Evolutionary conservation across 495 filamentous ascomycete genomes (phyloP).

Genomic region (Talaromyces liani): DNA sequence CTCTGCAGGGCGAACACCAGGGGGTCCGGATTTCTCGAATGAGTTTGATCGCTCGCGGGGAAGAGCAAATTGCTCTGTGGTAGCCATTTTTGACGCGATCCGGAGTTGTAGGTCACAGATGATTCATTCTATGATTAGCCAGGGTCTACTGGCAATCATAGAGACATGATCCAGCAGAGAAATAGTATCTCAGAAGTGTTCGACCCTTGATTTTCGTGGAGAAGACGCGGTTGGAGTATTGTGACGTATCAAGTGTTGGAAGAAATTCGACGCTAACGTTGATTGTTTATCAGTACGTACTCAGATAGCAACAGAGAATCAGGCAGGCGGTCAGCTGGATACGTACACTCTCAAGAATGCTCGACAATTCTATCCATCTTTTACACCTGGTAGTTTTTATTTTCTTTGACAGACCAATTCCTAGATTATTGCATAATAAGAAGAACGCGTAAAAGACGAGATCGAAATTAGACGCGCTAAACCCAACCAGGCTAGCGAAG

Average conservation of each 20-base stretch:
- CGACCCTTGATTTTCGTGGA: neutral
- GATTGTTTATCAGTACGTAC: neutral
- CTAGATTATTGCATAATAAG: too few relatives aligned
- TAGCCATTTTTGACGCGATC: neutral
- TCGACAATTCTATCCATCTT: neutral
- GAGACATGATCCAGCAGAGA: neutral
- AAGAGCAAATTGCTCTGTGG: neutral
- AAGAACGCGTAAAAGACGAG: neutral
- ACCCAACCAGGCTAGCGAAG: neutral
- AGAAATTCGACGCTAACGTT: neutral
- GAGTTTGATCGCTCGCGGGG: neutral
- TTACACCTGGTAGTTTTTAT: too few relatives aligned
- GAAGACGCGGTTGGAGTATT: neutral
- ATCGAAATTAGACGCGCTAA: neutral
- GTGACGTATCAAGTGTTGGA: neutral
- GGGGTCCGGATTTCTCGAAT: neutral
- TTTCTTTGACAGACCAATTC: too few relatives aligned
- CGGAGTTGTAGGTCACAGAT: neutral
- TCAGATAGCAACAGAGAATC: neutral
- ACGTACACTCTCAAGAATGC: neutral
- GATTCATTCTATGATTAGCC: neutral
- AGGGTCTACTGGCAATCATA: neutral
- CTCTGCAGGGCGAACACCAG: neutral
- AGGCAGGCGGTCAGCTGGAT: neutral
- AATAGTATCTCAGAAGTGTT: neutral